These are phyloP conservation scores for Nicotiana knightiana DNA, from an alignment of 257 asterid genomes.

Conservation along the genomic window DNA sequence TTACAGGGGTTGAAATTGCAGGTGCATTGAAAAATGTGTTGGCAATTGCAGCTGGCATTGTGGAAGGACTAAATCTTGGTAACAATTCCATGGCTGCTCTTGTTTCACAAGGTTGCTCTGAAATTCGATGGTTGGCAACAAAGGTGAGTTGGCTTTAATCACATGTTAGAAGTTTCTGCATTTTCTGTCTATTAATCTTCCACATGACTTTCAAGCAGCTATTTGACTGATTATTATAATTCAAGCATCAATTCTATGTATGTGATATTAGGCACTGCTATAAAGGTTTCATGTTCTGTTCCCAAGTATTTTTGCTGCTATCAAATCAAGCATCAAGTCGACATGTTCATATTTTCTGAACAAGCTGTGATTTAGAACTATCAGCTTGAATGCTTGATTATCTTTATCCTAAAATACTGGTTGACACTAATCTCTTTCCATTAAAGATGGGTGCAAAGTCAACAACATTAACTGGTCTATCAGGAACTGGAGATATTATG, in stretches of 20 bases:
- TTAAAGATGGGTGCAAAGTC: slow-evolving; percentile 92
- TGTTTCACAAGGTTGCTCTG: slow-evolving; percentile 93
- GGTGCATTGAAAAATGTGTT: slow-evolving; percentile 95
- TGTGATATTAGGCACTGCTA: background rate
- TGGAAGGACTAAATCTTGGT: slow-evolving; percentile 86
- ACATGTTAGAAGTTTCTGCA: background rate
- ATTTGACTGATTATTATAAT: background rate
- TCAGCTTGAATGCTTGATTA: background rate
- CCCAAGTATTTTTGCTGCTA: too few relatives aligned
- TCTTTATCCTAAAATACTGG: background rate
- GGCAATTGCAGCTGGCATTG: slow-evolving; percentile 95
- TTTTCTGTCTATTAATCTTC: background rate
- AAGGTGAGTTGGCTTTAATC: slow-evolving; percentile 43
- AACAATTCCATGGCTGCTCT: slow-evolving; percentile 97
- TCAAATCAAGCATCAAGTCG: background rate
- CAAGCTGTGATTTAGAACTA: background rate
- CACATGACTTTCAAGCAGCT: background rate
- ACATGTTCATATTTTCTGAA: background rate
- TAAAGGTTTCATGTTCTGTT: background rate
- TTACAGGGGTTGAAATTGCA: slow-evolving; percentile 93
- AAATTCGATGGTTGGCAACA: slow-evolving; percentile 92
- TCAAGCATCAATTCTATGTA: background rate
- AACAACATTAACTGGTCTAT: slow-evolving; percentile 78
- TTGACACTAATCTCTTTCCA: slow-evolving; percentile 16
- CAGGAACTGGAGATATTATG: slow-evolving; percentile 94